Evolutionary conservation across 2,329 filamentous ascomycete genomes (phyloP), one percentile per base, ranked within the genome.

Genomic region (Aurifilum marmelostoma): DNA sequence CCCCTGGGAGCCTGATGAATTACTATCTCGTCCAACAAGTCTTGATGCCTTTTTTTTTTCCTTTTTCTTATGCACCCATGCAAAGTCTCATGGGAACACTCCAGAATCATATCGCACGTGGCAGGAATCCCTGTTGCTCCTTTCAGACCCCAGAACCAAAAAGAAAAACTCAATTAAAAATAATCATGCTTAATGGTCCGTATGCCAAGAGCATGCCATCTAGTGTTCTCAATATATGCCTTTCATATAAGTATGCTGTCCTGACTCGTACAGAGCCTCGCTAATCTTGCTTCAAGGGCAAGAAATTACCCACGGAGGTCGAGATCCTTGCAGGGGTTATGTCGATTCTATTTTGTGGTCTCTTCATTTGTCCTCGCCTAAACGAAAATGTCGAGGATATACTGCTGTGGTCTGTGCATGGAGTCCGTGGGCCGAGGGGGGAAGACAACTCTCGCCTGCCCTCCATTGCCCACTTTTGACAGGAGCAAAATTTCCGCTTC

Each of bases 401-500:
- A n/a, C n/a, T 56, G 27, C 32, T 8, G 21, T n/a, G 52, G 24
- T 56, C 52, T 56, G 52, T 56, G 52, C 50, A 27, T 27, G n/a
- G 24, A n/a, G n/a, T n/a, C 43, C 43, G n/a, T 47, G 43, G 34
- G 34, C 4, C 4, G 34, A 34, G 34, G 34, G 34, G 34, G 34
- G 8, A 8, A n/a, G 4, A 43, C 18, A 47, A 21, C 41, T 21
- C n/a, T 24, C 47, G 21, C n/a, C 8, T 21, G 14, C 11, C 34
- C 34, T 34, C 34, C 24, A n/a, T 29, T 27, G 14, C 27, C 52
- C 52, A 56, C 24, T 56, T 56, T 56, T 29, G 27, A 32, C 24
- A 56, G 27, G 52, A 56, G 52, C 27, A 56, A 56, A 29, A 18
- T 56, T 56, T 56, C 52, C 52, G 52, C 24, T 21, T 56, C 14